A percentile compares a stretch with the other conserved stretches of the same genome.
Conservation (phyloP, 2,329 filamentous ascomycete genomes). For the Fusarium sambucinum region DNA sequence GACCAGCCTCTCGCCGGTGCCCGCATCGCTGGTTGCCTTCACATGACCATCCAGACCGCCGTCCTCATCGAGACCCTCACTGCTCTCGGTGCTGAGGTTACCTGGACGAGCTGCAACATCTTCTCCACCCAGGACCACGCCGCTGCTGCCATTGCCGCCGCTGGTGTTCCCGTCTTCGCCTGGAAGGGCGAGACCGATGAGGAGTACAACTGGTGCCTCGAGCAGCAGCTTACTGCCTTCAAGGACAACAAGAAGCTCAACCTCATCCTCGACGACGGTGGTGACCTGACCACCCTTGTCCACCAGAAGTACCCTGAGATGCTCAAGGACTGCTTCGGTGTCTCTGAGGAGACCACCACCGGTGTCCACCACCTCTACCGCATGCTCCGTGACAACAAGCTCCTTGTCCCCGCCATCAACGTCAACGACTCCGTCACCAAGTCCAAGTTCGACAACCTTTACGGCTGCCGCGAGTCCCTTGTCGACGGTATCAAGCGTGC, state of each 20-base stretch:
- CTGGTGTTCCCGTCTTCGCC: conserved; percentile 86
- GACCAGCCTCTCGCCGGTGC: conserved; percentile 96
- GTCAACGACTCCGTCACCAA: conserved; percentile 99
- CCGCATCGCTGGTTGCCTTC: conserved; percentile 96
- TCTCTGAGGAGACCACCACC: conserved; percentile 99
- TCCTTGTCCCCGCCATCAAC: conserved; percentile 96
- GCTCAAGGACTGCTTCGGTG: conserved; percentile 98
- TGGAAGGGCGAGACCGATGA: conserved; percentile 96
- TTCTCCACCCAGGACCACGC: conserved; percentile 99
- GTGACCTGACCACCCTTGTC: conserved; percentile 94
- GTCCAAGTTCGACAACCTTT: conserved; percentile 99
- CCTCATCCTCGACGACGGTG: conserved; percentile 98
- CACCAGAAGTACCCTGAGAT: conserved; percentile 98
- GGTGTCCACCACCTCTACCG: conserved; percentile 99
- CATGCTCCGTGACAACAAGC: conserved; percentile 91
- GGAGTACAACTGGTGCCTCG: conserved; percentile 99
- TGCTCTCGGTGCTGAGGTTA: conserved; percentile 95
- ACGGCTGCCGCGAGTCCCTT: conserved; percentile 98
- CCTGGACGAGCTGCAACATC: conserved; percentile 99
- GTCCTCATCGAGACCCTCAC: conserved; percentile 98
- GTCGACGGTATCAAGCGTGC: conserved; percentile 99
- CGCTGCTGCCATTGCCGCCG: conserved; percentile 94
- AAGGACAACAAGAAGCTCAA: conserved; percentile 97
- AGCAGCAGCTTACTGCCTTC: conserved; percentile 98
- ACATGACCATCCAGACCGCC: conserved; percentile 99